A percentile compares a stretch with the other conserved stretches of the same genome.
Evolutionary conservation across 148 eudicot species (phyloP).

Genomic region (Linanthus parryae): DNA sequence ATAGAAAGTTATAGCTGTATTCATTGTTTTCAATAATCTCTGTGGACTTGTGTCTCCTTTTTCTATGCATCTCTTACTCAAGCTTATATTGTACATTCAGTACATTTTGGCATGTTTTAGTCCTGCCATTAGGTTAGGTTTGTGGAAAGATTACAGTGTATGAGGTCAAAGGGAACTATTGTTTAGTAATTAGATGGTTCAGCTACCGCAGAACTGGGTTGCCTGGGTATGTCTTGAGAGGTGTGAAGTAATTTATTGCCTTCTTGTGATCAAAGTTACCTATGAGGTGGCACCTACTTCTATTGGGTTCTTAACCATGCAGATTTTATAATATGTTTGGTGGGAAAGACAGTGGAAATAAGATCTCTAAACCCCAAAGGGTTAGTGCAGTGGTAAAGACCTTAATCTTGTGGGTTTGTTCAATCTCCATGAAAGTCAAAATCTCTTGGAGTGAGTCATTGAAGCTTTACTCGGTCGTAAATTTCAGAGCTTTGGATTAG

Average conservation of each 20-base stretch:
- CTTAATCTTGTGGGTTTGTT: too few species aligned
- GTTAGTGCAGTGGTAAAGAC: too few species aligned
- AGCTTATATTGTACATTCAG: too few species aligned
- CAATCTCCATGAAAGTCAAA: too few species aligned
- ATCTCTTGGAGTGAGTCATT: too few species aligned
- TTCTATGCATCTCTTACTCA: not conserved
- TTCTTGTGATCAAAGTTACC: not conserved
- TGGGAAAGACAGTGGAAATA: too few species aligned
- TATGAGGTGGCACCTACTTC: slow-evolving; percentile 1
- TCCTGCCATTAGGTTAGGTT: slow-evolving; percentile 3
- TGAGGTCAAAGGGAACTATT: not conserved
- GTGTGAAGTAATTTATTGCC: not conserved
- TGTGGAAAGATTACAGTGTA: not conserved
- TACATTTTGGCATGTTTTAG: not conserved
- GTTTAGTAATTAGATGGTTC: not conserved
- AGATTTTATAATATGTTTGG: too few species aligned
- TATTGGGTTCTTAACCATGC: not conserved
- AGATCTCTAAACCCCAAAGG: too few species aligned
- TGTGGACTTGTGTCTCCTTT: not conserved
- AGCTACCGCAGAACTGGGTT: slow-evolving; percentile 3
- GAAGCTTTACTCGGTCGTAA: too few species aligned
- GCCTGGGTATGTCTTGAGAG: not conserved
- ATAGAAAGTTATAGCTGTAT: too few species aligned
- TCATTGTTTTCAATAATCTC: too few species aligned
- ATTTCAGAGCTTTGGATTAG: too few species aligned